phyloP scores from a whole-genome alignment of 1,139 yeast genomes.

The Pichia sp. region DNA sequence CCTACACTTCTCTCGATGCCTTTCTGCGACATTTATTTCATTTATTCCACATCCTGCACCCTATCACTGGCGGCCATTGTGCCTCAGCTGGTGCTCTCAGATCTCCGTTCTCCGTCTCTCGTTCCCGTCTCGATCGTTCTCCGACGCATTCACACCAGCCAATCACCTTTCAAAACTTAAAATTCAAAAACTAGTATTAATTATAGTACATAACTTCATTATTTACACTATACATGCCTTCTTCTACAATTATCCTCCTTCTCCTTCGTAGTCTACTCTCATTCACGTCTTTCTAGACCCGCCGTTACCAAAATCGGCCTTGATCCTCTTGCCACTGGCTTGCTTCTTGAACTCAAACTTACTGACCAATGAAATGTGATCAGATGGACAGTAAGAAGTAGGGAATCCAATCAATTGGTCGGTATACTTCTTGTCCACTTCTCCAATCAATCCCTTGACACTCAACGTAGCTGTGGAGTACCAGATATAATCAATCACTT shows the following conservation, averaged over 20 bases:
- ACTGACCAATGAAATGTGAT: constrained; percentile 83
- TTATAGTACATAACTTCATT: not conserved
- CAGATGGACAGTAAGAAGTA: constrained; percentile 91
- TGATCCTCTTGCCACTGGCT: constrained; percentile 43
- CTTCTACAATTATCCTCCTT: too few relatives aligned
- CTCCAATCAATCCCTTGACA: constrained; percentile 85
- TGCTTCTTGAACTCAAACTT: constrained; percentile 69
- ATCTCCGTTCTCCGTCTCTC: too few relatives aligned
- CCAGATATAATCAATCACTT: constrained; percentile 96
- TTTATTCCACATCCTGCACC: too few relatives aligned
- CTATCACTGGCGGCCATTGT: too few relatives aligned
- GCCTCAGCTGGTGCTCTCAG: too few relatives aligned
- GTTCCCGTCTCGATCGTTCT: too few relatives aligned
- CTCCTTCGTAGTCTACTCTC: too few relatives aligned
- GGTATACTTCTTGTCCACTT: constrained; percentile 75
- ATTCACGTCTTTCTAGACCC: constrained; percentile 45
- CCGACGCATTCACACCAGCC: too few relatives aligned
- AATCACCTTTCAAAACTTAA: too few relatives aligned
- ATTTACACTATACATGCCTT: not conserved
- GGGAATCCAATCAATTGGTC: constrained; percentile 88
- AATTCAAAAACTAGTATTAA: too few relatives aligned
- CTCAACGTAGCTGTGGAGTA: constrained; percentile 75
- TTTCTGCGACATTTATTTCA: too few relatives aligned
- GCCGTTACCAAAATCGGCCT: constrained; percentile 47
- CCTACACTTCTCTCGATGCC: too few relatives aligned